These are phyloP conservation scores for Pascua guehoae DNA, from an alignment of 1,284 basidiomycete species.

Conservation along the genomic window DNA sequence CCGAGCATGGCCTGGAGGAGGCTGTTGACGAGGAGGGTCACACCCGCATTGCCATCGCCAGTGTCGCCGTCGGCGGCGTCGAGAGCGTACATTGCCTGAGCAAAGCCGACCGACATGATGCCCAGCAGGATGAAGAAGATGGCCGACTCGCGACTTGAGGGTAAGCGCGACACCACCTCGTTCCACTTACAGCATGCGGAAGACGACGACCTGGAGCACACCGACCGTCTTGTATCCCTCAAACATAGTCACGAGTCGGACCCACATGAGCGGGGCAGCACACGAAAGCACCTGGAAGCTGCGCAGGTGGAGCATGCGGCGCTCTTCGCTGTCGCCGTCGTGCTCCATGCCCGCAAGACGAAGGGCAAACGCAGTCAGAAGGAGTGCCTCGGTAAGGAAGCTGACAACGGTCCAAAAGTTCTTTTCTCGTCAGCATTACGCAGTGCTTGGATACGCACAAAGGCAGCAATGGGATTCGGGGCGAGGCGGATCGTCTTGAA, in stretches of 20 bases:
- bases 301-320: slow-evolving; percentile 55
- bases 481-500: slow-evolving; percentile 53
- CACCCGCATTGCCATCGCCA: slow-evolving; percentile 66
- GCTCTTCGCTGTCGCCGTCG: slow-evolving; percentile 48
- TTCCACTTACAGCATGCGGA: slow-evolving; percentile 70
- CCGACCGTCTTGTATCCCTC: slow-evolving; percentile 61
- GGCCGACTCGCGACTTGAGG: slow-evolving; percentile 65
- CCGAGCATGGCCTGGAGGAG: slow-evolving; percentile 77
- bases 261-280: slow-evolving; percentile 83
- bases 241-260: slow-evolving; percentile 56
- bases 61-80: slow-evolving; percentile 82
- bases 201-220: slow-evolving; percentile 50
- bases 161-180: background rate
- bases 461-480: slow-evolving; percentile 27
- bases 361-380: slow-evolving; percentile 68
- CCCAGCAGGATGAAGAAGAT: slow-evolving; percentile 85
- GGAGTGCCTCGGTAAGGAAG: slow-evolving; percentile 66
- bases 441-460: slow-evolving; percentile 25
- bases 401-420: slow-evolving; percentile 74
- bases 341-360: slow-evolving; percentile 63
- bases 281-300: slow-evolving; percentile 86
- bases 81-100: slow-evolving; percentile 70
- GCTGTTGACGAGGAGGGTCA: slow-evolving; percentile 62
- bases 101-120: slow-evolving; percentile 77
- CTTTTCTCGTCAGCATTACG: slow-evolving; percentile 3